Percentiles rank a stretch among this genome's conserved stretches.
Conservation (phyloP, 306 rosid species). For the Elaeagnus macrophylla region DNA sequence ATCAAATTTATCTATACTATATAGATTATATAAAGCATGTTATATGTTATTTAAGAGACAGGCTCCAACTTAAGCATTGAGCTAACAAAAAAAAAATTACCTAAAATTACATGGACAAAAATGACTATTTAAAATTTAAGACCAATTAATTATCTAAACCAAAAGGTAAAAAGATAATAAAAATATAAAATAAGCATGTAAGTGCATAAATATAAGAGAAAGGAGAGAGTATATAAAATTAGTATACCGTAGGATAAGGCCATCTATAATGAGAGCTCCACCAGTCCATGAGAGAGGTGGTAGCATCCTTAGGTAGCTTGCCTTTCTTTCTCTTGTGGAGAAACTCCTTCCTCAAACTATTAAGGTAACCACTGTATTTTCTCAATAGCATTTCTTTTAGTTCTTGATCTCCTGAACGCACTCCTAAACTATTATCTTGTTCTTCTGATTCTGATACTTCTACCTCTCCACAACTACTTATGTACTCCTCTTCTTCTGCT, state of each 20-base stretch:
- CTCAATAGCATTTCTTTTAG: slow-evolving; percentile 65
- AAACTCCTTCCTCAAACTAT: slow-evolving; percentile 60
- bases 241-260: slow-evolving; percentile 83
- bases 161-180: too few relatives aligned
- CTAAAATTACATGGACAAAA: too few relatives aligned
- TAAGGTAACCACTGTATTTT: slow-evolving; percentile 74
- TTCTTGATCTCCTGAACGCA: slow-evolving; percentile 28
- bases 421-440: neutral
- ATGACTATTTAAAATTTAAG: too few relatives aligned
- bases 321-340: slow-evolving; percentile 69
- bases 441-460: slow-evolving; percentile 26
- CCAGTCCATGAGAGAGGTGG: slow-evolving; percentile 47
- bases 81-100: too few relatives aligned
- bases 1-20: too few relatives aligned
- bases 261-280: slow-evolving; percentile 70
- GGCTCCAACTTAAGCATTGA: too few relatives aligned
- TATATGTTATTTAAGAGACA: too few relatives aligned
- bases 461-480: slow-evolving; percentile 29
- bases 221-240: neutral
- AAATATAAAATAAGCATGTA: too few relatives aligned
- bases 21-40: too few relatives aligned
- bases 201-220: too few relatives aligned
- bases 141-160: too few relatives aligned
- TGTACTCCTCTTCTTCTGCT: slow-evolving; percentile 22
- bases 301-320: slow-evolving; percentile 84